Percentiles rank a stretch among this genome's conserved stretches.
phyloP scores from a whole-genome alignment of 1,284 basidiomycete genomes.

The Sporisorium exsertum region DNA sequence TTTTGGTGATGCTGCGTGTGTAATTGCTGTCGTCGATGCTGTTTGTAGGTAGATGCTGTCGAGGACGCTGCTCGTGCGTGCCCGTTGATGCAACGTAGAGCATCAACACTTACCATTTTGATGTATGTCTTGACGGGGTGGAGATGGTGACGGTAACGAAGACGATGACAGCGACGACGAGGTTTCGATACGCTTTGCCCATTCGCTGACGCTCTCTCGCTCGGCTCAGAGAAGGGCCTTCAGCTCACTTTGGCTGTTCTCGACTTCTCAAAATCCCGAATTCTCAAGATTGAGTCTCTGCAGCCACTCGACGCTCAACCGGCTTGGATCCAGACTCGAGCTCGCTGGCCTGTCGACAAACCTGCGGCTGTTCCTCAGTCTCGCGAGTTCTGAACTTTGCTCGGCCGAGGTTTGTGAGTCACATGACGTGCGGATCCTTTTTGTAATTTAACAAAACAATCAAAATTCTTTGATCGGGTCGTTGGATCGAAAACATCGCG shows the following conservation, averaged over 20 bases:
- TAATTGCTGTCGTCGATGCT: neutral
- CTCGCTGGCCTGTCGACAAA: slow-evolving; percentile 3
- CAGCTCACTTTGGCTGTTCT: neutral
- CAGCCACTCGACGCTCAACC: neutral
- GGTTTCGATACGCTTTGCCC: slow-evolving; percentile 15
- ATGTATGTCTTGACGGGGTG: slow-evolving; percentile 51
- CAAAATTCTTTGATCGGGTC: neutral
- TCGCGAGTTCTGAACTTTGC: neutral
- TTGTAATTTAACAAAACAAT: neutral
- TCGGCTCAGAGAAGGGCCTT: neutral
- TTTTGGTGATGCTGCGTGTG: slow-evolving; percentile 3
- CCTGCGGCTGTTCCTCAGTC: neutral
- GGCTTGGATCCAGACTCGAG: too few species aligned
- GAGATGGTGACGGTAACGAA: slow-evolving; percentile 40
- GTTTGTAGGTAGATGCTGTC: slow-evolving; percentile 4
- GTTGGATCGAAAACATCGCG: neutral
- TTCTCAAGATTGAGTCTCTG: neutral
- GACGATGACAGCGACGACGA: slow-evolving; percentile 40
- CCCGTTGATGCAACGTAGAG: slow-evolving; percentile 10
- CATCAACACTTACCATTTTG: slow-evolving; percentile 55
- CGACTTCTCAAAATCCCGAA: slow-evolving; percentile 8
- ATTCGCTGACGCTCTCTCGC: slow-evolving; percentile 6
- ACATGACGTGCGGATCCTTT: slow-evolving; percentile 3
- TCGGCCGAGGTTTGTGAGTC: slow-evolving; percentile 13
- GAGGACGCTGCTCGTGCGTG: slow-evolving; percentile 12